A percentile compares a stretch with the other conserved stretches of the same genome.
Evolutionary conservation across 2,329 filamentous ascomycete genomes (phyloP).

Genomic region (Furcasterigmium sp.): DNA sequence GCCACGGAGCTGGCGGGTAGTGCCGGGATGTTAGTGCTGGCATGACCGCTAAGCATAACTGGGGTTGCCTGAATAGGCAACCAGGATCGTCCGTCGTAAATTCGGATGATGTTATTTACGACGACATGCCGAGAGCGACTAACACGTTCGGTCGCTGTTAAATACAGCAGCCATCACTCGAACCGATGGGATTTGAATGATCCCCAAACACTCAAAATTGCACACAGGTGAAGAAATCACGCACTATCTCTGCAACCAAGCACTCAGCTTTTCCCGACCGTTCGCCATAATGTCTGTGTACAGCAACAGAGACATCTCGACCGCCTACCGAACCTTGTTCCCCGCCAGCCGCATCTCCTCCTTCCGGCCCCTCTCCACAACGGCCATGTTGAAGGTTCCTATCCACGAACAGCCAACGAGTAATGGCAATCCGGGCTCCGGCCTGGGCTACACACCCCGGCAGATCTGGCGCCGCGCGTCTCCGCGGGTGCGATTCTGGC

Average conservation of each 20-base stretch:
- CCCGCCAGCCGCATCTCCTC: neutral
- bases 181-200: neutral
- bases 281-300: neutral
- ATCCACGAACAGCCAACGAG: neutral
- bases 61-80: too few species aligned
- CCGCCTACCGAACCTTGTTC: neutral
- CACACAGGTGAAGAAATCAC: too few species aligned
- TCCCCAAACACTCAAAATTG: too few species aligned
- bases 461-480: slow-evolving; percentile 3
- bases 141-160: too few species aligned
- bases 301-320: neutral
- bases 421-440: slow-evolving; percentile 1
- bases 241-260: neutral
- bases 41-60: too few species aligned
- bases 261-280: neutral
- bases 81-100: too few species aligned
- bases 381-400: neutral
- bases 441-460: neutral
- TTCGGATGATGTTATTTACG: too few species aligned
- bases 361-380: neutral
- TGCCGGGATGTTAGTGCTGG: too few species aligned
- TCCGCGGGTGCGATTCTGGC: neutral
- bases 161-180: too few species aligned
- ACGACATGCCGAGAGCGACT: too few species aligned
- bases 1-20: too few species aligned